Base-by-base conservation (phyloP, 441 rosid genomes). In the Erysimum pusillum region DNA sequence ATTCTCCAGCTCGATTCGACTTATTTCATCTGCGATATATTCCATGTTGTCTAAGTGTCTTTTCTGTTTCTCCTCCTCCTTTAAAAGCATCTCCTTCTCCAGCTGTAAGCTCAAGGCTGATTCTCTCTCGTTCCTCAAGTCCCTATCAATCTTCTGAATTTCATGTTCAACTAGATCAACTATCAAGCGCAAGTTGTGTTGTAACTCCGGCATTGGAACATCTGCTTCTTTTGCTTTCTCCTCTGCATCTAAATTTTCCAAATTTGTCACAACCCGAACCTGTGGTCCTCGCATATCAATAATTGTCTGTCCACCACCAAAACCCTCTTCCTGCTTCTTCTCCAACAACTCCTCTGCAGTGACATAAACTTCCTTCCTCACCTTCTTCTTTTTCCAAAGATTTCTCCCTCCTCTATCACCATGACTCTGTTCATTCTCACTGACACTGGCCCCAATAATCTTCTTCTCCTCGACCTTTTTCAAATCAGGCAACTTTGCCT, bases 221-320 rank as follows among this genome's bases (percentile, higher is more conserved):
- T 94, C 91, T 58, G 80, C 85, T 58, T 84, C 98, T 82, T 87
- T 88, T 1, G 96, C 96, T 78, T 92, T 86, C 79, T 91, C 97
- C 76, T 92, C 97, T 0, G 97, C 97, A 78, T 90, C 88, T 67
- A 94, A 67, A 75, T 92, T 88, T 82, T 92, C 99, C 86, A 94
- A 84, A 80, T 90, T 94, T 9, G 97, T 84, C 87, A 94, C 80
- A 73, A 94, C 85, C 77, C 96, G 81, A 62, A 85, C 91, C 44
- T 89, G 97, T 6, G 91, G 97, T 17, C 97, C 97, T 48, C 97
- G 88, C 98, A 94, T 90, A 76, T 94, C 98, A 58, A 92, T 83
- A 80, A 92, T 96, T 79, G 89, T 92, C 81, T 92, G 98, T 53
- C 89, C 85, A 80, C 90, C 91, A 71, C 87, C 92, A 80, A 85